phyloP scores from a whole-genome alignment of 306 rosid species.

The Prunus fruticosa region DNA sequence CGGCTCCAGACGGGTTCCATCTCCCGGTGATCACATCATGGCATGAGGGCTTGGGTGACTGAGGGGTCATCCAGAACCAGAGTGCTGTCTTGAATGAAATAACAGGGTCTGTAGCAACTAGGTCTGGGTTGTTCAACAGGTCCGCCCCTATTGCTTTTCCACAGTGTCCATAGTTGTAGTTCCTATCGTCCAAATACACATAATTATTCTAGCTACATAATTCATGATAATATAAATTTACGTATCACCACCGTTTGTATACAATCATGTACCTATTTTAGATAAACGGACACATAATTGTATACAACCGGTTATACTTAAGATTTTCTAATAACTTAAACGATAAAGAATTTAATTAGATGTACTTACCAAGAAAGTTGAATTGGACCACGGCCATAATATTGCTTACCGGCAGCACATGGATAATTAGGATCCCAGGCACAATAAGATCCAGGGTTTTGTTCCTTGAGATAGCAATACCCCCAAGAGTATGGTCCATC shows the following conservation, averaged over 20 bases:
- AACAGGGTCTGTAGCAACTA: slow-evolving; percentile 40
- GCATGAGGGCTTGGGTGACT: slow-evolving; percentile 62
- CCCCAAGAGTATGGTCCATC: slow-evolving; percentile 73
- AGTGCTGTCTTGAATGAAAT: slow-evolving; percentile 61
- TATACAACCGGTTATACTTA: no score
- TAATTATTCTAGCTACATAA: no score
- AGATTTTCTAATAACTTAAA: no score
- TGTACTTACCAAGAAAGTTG: slow-evolving; percentile 30
- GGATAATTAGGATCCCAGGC: slow-evolving; percentile 24
- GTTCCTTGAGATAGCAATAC: slow-evolving; percentile 49
- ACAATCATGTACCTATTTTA: no score
- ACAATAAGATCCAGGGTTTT: slow-evolving; percentile 27
- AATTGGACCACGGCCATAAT: slow-evolving; percentile 73
- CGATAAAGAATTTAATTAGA: background rate
- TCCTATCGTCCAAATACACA: slow-evolving; percentile 24
- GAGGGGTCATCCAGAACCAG: slow-evolving; percentile 85
- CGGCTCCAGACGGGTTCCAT: slow-evolving; percentile 52
- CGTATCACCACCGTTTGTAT: no score
- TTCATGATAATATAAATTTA: no score
- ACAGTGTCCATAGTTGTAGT: slow-evolving; percentile 59
- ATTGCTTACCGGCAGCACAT: slow-evolving; percentile 49
- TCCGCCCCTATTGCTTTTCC: slow-evolving; percentile 37
- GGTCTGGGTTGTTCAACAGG: slow-evolving; percentile 48
- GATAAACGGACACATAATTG: rapidly evolving
- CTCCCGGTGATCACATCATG: slow-evolving; percentile 50